Base-by-base conservation (phyloP, 306 rosid species). In the Lathyrus oleraceus region DNA sequence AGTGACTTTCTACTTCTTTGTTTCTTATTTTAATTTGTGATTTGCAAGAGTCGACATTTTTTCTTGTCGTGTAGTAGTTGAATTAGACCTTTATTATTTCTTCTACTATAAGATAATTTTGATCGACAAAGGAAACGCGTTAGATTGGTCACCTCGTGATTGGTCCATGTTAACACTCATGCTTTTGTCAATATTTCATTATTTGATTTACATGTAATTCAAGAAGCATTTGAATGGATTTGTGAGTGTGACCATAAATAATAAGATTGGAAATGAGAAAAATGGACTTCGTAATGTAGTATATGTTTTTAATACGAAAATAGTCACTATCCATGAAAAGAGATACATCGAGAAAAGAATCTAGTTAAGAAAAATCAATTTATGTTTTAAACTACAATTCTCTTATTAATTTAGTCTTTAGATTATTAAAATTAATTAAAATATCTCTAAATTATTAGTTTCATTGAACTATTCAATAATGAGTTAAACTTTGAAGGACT, bases 61-160 rank as follows among this genome's bases (percentile, higher is more conserved):
- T n/a, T 10, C 9, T 66, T 61, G 64, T 68, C 83, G 43, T 74
- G 15, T 47, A 5, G 20, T 56, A 47, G 17, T 15, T 1, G 11
- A 28, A 74, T 67, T 56, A 57, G 54, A 78, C 63, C 7, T 36
- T 1, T 36, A 12, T 15, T 51, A 3, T 52, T 39, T 45, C 39
- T 62, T 20, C 30, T 2, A 9, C 42, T 58, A 10, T 19, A 36
- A 49, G 51, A 44, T 44, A 57, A 21, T 42, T 77, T 79, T 57
- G 77, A 69, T 69, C 35, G 13, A 44, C 20, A 13, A 43, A 49
- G 64, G 39, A 69, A 82, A 74, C 85, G 82, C 85, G 85, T 82
- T 58, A 12, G 67, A 70, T 56, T 23, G 27, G 85, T 82, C 85
- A 70, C 1, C 1, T 5, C 12, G 51, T 44, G 16, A 78, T 78